Evolutionary conservation across 139 green algal genomes (phyloP), one percentile per base, ranked within the genome.

Genomic region (Tetradesmus obliquus): DNA sequence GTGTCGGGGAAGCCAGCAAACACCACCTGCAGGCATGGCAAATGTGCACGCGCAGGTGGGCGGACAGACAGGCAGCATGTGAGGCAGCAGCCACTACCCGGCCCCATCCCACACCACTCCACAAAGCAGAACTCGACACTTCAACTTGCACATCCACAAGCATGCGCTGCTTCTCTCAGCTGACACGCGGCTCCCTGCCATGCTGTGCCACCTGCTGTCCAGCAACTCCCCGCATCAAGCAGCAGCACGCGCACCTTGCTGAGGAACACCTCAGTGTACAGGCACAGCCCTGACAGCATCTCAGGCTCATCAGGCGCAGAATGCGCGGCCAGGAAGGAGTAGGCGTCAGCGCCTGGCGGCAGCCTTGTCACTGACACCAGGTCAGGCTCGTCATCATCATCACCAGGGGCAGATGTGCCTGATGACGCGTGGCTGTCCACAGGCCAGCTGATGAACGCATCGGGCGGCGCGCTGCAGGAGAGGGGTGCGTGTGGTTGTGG

Each of bases 241-340:
- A 53, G 76, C 76, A 13, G 76, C 45, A 60, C 80, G 10, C 83
- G n/a, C 83, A 88, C 83, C 83, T 88, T 74, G 32, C 15, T 60
- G 3, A 95, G 85, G 90, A 89, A 94, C 1, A 89, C 22, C 86
- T 95, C 92, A 24, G 88, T 92, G 62, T 96, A 95, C 20, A 93
- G 32, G 74, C 87, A 94, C 17, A 96, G 80, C n/a, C 95, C 95
- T 32, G 94, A 91, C 66, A 96, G 90, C 74, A 95, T 82, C 79
- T 95, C 94, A 32, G 57, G 53, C 7, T 94, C 87, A 6, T 89
- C 86, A 10, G 85, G 4, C n/a, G 13, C 19, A n/a, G 32, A 80
- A 45, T 91, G 74, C 9, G 60, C 32, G 3, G 15, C 19, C 5
- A 92, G 17, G 66, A 92, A 92, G 19, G 74, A 15, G 20, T 88